phyloP scores from a whole-genome alignment of 2,329 filamentous ascomycete species.

The Fusarium devonianum region DNA sequence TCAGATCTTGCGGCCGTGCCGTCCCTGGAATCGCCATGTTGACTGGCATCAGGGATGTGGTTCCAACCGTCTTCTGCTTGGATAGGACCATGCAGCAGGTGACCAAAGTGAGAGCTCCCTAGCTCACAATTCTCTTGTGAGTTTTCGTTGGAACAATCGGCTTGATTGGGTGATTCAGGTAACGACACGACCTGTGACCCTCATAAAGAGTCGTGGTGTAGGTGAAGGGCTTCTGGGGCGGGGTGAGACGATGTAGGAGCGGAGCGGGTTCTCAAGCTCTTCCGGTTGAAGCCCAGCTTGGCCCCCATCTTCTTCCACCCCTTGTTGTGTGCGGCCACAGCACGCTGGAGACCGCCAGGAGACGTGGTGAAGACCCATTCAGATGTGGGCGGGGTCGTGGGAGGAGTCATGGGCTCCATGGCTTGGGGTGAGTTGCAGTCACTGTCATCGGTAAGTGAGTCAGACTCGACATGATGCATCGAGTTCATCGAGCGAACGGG shows the following conservation, averaged over 20 bases:
- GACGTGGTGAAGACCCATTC: slow-evolving; percentile 62
- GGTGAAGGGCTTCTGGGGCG: slow-evolving; percentile 47
- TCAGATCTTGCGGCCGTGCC: slow-evolving; percentile 59
- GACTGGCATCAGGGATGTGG: slow-evolving; percentile 29
- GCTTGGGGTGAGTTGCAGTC: slow-evolving; percentile 63
- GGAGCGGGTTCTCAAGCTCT: slow-evolving; percentile 54
- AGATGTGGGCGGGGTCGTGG: slow-evolving; percentile 72
- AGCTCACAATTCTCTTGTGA: slow-evolving; percentile 41
- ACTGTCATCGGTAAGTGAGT: slow-evolving; percentile 70
- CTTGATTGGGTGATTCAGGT: slow-evolving; percentile 47
- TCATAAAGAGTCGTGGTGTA: slow-evolving; percentile 59
- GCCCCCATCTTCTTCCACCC: slow-evolving; percentile 72
- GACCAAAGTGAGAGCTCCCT: slow-evolving; percentile 57
- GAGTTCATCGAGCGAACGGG: slow-evolving; percentile 49
- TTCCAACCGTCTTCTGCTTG: slow-evolving; percentile 30
- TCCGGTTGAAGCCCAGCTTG: slow-evolving; percentile 65
- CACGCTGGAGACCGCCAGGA: slow-evolving; percentile 61
- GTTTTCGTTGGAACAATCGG: slow-evolving; percentile 30
- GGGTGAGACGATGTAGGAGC: slow-evolving; percentile 55
- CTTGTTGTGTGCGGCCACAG: slow-evolving; percentile 62
- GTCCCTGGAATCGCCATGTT: slow-evolving; percentile 47
- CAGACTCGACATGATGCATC: slow-evolving; percentile 56
- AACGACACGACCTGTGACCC: slow-evolving; percentile 64
- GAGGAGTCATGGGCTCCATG: slow-evolving; percentile 75
- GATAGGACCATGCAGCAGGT: slow-evolving; percentile 45